phyloP scores from a whole-genome alignment of 345 rosid genomes.

The Eucalyptus melliodora region DNA sequence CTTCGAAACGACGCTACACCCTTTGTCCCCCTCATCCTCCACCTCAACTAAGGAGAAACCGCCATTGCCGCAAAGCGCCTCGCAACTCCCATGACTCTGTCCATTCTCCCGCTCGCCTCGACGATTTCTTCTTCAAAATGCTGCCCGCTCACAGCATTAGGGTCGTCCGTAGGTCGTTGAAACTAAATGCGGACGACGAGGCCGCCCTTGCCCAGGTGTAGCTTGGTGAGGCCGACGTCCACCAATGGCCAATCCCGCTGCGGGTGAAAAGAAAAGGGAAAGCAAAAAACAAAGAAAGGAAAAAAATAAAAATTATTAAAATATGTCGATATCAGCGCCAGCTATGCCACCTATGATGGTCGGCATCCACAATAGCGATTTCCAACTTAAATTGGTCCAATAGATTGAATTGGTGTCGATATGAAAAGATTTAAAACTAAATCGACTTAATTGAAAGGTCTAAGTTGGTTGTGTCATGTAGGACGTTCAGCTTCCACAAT shows the following conservation, averaged over 20 bases:
- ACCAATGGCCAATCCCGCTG: rapidly evolving
- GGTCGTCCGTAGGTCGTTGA: neutral
- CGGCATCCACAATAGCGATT: rapidly evolving
- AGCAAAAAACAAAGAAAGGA: rapidly evolving
- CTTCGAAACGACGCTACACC: neutral
- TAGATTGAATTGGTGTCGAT: rapidly evolving
- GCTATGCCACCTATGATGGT: rapidly evolving
- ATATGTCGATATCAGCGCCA: rapidly evolving
- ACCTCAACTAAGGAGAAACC: neutral
- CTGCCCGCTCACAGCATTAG: neutral
- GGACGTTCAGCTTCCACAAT: rapidly evolving
- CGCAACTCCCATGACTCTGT: neutral
- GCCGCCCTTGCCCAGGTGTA: too few relatives aligned
- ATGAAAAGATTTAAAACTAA: too few relatives aligned
- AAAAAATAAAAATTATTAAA: too few relatives aligned
- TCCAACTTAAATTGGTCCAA: too few relatives aligned
- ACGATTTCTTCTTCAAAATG: neutral
- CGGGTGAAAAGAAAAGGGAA: too few relatives aligned
- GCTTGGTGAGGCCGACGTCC: too few relatives aligned
- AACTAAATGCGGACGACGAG: neutral
- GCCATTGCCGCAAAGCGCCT: neutral
- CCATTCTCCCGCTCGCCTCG: neutral
- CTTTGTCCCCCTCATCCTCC: neutral
- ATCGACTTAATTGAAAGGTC: too few relatives aligned
- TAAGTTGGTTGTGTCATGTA: rapidly evolving